A percentile compares a stretch with the other conserved stretches of the same genome.
Conservation (phyloP, 495 filamentous ascomycete species). For the Penicillium robsamsonii region DNA sequence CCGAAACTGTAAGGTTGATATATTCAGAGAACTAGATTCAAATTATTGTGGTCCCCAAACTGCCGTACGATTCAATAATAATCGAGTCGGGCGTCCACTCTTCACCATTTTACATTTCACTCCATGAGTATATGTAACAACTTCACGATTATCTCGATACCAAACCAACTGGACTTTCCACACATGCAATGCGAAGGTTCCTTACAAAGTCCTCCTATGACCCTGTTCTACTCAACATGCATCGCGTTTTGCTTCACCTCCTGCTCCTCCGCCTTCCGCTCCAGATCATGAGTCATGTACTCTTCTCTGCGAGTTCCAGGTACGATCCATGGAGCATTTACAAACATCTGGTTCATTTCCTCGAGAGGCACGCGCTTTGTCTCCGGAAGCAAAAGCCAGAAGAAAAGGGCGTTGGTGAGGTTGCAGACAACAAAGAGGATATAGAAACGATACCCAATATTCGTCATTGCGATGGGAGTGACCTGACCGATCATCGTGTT, state of each 20-base stretch:
- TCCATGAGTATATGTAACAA: neutral
- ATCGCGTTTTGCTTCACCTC: slow-evolving; percentile 32
- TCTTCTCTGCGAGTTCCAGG: slow-evolving; percentile 43
- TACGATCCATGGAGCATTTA: slow-evolving; percentile 65
- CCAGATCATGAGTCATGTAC: slow-evolving; percentile 38
- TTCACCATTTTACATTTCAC: neutral
- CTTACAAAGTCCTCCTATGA: neutral
- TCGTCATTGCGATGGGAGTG: slow-evolving; percentile 57
- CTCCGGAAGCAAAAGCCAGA: slow-evolving; percentile 64
- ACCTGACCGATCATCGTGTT: slow-evolving; percentile 74
- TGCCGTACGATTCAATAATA: too few species aligned
- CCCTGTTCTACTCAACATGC: slow-evolving; percentile 22
- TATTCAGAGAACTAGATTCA: too few species aligned
- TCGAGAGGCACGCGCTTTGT: slow-evolving; percentile 64
- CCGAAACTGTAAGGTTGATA: too few species aligned
- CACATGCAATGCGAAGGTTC: neutral
- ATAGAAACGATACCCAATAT: slow-evolving; percentile 53
- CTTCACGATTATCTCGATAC: neutral
- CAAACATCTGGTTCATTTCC: slow-evolving; percentile 70
- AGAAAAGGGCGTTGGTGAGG: slow-evolving; percentile 58
- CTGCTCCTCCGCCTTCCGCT: slow-evolving; percentile 39
- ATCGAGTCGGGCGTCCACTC: too few species aligned
- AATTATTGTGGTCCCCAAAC: too few species aligned
- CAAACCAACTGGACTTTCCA: neutral
- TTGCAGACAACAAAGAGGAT: slow-evolving; percentile 56